Evolutionary conservation across 345 rosid species (phyloP), one percentile per base, ranked within the genome.

Genomic region (Cochlearia excelsa): DNA sequence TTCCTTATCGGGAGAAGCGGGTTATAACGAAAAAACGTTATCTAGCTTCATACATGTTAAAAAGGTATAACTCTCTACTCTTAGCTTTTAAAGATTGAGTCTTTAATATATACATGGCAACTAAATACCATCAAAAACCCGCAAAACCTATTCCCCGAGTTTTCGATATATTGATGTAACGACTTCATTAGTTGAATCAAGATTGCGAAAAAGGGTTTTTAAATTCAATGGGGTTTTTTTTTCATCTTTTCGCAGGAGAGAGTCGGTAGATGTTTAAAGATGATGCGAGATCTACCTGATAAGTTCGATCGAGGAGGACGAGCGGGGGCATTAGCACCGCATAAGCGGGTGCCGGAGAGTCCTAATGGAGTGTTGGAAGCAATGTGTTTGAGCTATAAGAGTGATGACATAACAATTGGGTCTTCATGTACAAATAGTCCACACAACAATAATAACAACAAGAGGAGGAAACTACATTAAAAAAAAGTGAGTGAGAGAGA

Each of bases 361-460:
- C 86, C 89, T 31, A 73, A 53, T 65, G 86, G 89, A 63, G 89
- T 83, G 54, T 49, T 83, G 75, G 89, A 81, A 52, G 80, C 77
- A 29, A 71, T 69, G 50, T 77, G 83, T 65, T 73, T 79, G 78
- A 83, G 88, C 84, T 77, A 74, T 65, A 72, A 68, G 67, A 81
- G 73, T 69, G 84, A 83, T 60, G 81, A 81, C 52, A 49, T 65
- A 60, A 71, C 79, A 71, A 82, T 71, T 71, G 79, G 68, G 65
- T 72, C 23, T 16, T 16, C 84, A 67, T 81, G 78, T 77, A 70
- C 78, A 64, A 75, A 74, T 30, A 64, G 52, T 57, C 69, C 66
- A 39, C 55, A 60, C 54, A 61, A 5, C 65, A 59, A 46, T 41
- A 48, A 33, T 28, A 48, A 3, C 55, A 55, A 10, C 55, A 71